Evolutionary conservation across 768 basidiomycete species (phyloP).

Genomic region (Pulveroboletus sp.): DNA sequence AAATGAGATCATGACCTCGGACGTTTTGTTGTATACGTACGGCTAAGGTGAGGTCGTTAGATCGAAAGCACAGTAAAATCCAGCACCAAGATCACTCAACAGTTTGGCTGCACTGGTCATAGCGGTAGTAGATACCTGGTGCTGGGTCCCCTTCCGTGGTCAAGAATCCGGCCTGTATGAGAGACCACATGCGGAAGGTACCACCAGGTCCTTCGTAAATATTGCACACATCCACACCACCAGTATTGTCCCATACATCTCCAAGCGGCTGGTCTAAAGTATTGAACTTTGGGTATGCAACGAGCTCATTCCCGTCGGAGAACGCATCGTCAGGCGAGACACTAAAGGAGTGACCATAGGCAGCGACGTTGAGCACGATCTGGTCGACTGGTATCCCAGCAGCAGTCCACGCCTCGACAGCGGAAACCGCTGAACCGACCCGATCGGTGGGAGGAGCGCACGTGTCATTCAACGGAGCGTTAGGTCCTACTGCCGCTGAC

Average conservation of each 20-base stretch:
- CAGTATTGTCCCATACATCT: too few relatives aligned
- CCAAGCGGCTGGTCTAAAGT: too few relatives aligned
- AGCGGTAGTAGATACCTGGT: too few relatives aligned
- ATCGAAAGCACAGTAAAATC: too few relatives aligned
- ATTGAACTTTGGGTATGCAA: too few relatives aligned
- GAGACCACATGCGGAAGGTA: too few relatives aligned
- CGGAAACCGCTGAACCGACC: constrained; percentile 68
- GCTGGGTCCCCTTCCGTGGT: constrained; percentile 27
- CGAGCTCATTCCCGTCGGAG: constrained; percentile 14
- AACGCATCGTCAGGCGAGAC: constrained; percentile 38
- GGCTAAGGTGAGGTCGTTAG: constrained; percentile 45
- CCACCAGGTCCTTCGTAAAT: too few relatives aligned
- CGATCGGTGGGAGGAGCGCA: constrained; percentile 60
- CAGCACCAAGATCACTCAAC: too few relatives aligned
- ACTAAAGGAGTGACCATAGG: constrained; percentile 75
- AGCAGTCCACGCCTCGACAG: constrained; percentile 63
- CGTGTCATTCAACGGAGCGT: constrained; percentile 74
- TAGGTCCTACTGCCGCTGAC: constrained; percentile 61
- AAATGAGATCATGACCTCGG: constrained; percentile 61
- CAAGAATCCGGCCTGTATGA: too few relatives aligned
- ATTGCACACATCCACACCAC: too few relatives aligned
- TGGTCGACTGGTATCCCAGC: constrained; percentile 68
- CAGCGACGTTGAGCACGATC: constrained; percentile 77
- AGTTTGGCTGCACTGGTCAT: too few relatives aligned
- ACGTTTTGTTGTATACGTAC: constrained; percentile 55